Evolutionary conservation across 345 rosid genomes (phyloP).

Genomic region (Toxicodendron radicans): DNA sequence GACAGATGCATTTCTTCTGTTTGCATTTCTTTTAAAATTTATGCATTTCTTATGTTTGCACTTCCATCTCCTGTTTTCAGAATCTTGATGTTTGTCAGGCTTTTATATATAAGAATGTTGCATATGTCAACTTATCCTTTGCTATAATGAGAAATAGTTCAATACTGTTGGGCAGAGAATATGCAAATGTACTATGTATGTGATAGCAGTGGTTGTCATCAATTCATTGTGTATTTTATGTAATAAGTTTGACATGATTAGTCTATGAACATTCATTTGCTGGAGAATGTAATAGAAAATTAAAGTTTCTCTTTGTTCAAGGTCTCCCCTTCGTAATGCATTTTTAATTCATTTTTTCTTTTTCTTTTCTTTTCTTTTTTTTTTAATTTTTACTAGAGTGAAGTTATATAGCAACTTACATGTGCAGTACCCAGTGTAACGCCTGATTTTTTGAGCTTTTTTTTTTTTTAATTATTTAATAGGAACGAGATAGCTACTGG

Average conservation of each 20-base stretch:
- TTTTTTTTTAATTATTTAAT: conserved; percentile 5
- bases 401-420: not conserved
- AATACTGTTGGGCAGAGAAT: not conserved
- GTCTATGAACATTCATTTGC: not conserved
- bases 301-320: not conserved
- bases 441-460: not conserved
- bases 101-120: not conserved
- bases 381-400: not conserved
- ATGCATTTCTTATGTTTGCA: not conserved
- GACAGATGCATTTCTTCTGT: not conserved
- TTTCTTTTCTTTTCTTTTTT: not conserved
- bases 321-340: not conserved
- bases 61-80: not conserved
- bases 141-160: not conserved
- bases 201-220: not conserved
- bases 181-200: not conserved
- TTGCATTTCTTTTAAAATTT: not conserved
- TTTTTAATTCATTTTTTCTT: not conserved
- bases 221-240: not conserved
- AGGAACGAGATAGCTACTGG: conserved; percentile 94
- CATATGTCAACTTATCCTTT: not conserved
- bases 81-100: not conserved
- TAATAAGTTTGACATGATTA: not conserved
- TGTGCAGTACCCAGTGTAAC: not conserved
- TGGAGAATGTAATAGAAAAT: not conserved